Conservation (phyloP, 2,329 filamentous ascomycete species). For the Penicillium olsonii region DNA sequence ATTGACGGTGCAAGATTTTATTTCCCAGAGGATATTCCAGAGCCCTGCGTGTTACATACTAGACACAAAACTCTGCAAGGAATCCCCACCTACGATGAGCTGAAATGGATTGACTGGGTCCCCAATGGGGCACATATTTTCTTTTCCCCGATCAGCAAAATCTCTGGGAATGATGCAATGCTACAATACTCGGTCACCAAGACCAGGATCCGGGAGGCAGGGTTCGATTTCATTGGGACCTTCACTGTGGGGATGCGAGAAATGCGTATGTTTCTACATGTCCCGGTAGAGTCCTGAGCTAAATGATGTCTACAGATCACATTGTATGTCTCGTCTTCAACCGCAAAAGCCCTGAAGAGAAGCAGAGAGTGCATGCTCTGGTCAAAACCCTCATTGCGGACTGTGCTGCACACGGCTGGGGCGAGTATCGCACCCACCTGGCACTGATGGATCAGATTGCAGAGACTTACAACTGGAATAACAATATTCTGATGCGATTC, state of each 20-base stretch:
- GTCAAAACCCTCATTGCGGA: conserved; percentile 39
- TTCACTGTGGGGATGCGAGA: conserved; percentile 55
- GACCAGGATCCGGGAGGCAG: conserved; percentile 43
- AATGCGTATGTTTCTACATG: conserved; percentile 41
- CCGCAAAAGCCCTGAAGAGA: conserved; percentile 42
- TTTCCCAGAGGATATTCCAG: conserved; percentile 43
- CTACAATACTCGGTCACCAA: conserved; percentile 47
- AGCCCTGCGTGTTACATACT: conserved; percentile 34
- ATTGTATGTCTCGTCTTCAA: conserved; percentile 59
- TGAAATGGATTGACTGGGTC: conserved; percentile 53
- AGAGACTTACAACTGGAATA: conserved; percentile 49
- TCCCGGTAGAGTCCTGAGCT: too few relatives aligned
- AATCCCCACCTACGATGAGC: conserved; percentile 33
- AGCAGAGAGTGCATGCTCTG: conserved; percentile 40
- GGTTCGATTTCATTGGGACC: conserved; percentile 55
- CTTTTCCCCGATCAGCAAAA: conserved; percentile 56
- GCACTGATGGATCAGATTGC: conserved; percentile 52
- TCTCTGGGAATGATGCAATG: conserved; percentile 50
- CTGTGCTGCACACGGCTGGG: conserved; percentile 43
- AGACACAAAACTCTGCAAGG: conserved; percentile 25
- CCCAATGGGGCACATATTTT: conserved; percentile 56
- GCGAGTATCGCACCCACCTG: conserved; percentile 52
- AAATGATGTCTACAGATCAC: conserved; percentile 36
- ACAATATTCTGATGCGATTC: conserved; percentile 45
- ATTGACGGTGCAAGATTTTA: conserved; percentile 29